Evolutionary conservation across 306 rosid species (phyloP), one percentile per base, ranked within the genome.

Genomic region (Quercus wislizeni): DNA sequence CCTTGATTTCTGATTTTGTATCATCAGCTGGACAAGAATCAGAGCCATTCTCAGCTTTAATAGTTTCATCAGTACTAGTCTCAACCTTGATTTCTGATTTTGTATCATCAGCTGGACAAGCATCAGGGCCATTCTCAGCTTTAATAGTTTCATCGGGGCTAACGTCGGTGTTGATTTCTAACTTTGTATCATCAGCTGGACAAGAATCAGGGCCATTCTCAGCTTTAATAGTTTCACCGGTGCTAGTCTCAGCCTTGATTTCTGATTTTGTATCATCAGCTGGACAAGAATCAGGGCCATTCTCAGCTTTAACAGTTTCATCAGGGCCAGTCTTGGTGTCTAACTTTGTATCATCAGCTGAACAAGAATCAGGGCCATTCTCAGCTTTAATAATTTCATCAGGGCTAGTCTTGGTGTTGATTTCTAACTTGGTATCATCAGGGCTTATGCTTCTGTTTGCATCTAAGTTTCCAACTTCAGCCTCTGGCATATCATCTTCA

Each of bases 21-120:
- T 21, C 3, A 12, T 23, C 6, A 7, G n/a, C 43, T 38, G 43
- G 43, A 38, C 43, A 7, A 38, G 43, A 1, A 25, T 54, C 17
- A 41, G 59, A 69, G 59, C 27, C 75, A 33, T 72, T 63, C 74
- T 73, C 81, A 56, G 35, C 69, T 79, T 65, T 17, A 68, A 35
- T 43, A 12, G 5, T 25, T 23, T 61, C 68, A 61, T 12, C 3
- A 0, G 35, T 0, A 38, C 71, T 21, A 65, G 7, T 18, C 23
- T 65, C 25, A 7, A 1, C 2, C 4, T 65, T 8, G 19, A 65
- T 31, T 6, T 13, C 46, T 38, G 3, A 38, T 2, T 38, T 35
- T 35, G 41, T 35, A 35, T 35, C 41, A 35, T 35, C 41, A 35
- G 41, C 41, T 35, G 41, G 2, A 35, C 41, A 35, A 35, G 41